Percentiles rank a stretch among this genome's conserved stretches.
Evolutionary conservation across 1,284 basidiomycete genomes (phyloP).

Genomic region (Gomphus sp.): DNA sequence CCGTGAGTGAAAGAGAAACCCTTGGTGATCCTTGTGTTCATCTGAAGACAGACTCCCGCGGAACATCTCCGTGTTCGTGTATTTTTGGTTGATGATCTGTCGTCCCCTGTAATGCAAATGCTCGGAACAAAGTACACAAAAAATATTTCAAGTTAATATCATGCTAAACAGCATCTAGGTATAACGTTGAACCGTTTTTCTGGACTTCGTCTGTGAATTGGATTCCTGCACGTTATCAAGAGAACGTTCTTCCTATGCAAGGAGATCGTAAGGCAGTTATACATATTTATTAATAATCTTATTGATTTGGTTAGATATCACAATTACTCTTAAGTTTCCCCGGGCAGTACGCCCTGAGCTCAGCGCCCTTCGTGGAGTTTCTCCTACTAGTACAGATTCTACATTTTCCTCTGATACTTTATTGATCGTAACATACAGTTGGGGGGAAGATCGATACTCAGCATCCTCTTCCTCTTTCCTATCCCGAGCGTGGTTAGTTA

Average conservation of each 20-base stretch:
- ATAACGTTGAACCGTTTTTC: conserved; percentile 44
- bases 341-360: neutral
- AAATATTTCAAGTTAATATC: neutral
- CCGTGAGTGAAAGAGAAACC: conserved; percentile 18
- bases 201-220: conserved; percentile 40
- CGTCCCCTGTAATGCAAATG: conserved; percentile 38
- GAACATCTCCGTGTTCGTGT: conserved; percentile 29
- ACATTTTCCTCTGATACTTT: neutral
- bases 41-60: conserved; percentile 20
- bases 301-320: conserved; percentile 31
- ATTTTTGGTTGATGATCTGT: conserved; percentile 33
- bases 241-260: conserved; percentile 23
- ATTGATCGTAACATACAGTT: neutral
- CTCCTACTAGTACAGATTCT: neutral
- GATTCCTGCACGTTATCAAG: conserved; percentile 41
- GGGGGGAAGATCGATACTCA: conserved; percentile 8
- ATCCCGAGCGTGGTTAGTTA: neutral
- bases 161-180: conserved; percentile 21
- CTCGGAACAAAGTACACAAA: conserved; percentile 31
- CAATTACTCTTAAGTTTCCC: conserved; percentile 36
- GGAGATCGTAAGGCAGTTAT: conserved; percentile 32
- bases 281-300: neutral
- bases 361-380: neutral
- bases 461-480: conserved; percentile 3
- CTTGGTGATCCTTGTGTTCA: neutral